Conservation (phyloP, 75 land plant species). For the Pinus albicaulis region DNA sequence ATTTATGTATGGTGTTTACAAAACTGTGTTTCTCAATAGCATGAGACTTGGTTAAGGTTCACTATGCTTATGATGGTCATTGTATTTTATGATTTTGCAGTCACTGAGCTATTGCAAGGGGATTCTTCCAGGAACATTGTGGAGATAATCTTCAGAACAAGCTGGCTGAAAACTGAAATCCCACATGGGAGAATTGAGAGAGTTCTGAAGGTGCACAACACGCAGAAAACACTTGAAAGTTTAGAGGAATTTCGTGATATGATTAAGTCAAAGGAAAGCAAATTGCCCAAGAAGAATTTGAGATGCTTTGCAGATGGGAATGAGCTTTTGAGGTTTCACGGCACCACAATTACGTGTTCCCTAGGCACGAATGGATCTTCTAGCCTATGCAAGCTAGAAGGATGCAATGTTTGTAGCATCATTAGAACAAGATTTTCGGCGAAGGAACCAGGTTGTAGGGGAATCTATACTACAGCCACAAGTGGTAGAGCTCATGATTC, state of each 20-base stretch:
- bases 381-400: conserved; percentile 52
- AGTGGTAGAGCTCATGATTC: conserved; percentile 80
- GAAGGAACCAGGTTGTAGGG: conserved; percentile 45
- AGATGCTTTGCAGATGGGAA: conserved; percentile 90
- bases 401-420: conserved; percentile 68
- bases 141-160: conserved; percentile 86
- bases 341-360: conserved; percentile 64
- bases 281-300: conserved; percentile 78
- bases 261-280: conserved; percentile 73
- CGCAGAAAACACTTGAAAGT: conserved; percentile 63
- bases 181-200: conserved; percentile 60
- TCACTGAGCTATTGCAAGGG: conserved; percentile 80
- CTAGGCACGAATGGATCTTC: conserved; percentile 66
- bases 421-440: conserved; percentile 65
- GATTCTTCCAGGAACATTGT: conserved; percentile 93
- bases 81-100: conserved; percentile 31
- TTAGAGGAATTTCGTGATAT: conserved; percentile 83
- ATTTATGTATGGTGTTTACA: too few relatives aligned
- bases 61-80: neutral
- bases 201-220: conserved; percentile 80
- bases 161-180: conserved; percentile 69
- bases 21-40: too few relatives aligned
- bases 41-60: too few relatives aligned
- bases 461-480: conserved; percentile 78
- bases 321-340: conserved; percentile 79